These are phyloP conservation scores for Quercus tomentella DNA, from an alignment of 331 rosid species.

Conservation along the genomic window DNA sequence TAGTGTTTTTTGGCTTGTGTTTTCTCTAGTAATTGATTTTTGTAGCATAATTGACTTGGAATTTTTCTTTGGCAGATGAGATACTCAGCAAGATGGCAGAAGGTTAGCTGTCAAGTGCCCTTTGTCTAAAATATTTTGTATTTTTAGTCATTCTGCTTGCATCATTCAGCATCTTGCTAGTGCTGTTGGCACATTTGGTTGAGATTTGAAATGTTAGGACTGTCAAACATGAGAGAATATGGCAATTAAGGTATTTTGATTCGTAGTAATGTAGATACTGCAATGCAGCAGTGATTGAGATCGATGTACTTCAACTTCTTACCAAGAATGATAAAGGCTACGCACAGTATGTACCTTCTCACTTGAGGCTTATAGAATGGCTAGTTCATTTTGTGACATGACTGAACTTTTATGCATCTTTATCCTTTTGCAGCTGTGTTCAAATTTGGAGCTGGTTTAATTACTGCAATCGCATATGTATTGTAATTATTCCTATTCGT, in stretches of 20 bases:
- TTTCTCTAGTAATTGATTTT: background rate
- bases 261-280: conserved; percentile 51
- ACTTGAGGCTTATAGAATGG: background rate
- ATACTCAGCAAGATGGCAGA: conserved; percentile 75
- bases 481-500: conserved; percentile 36
- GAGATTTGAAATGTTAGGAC: conserved; percentile 85
- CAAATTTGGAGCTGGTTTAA: conserved; percentile 66
- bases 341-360: conserved; percentile 37
- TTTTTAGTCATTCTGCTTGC: conserved; percentile 61
- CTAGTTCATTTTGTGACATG: background rate
- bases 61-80: conserved; percentile 42
- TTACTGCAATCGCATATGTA: conserved; percentile 72
- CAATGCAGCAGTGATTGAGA: conserved; percentile 65
- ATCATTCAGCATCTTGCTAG: conserved; percentile 82
- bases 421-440: conserved; percentile 52
- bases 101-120: conserved; percentile 74
- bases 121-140: conserved; percentile 66
- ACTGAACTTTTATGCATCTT: conserved; percentile 8
- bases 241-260: conserved; percentile 65
- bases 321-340: conserved; percentile 43
- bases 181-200: conserved; percentile 91
- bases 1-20: background rate
- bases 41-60: background rate
- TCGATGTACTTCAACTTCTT: conserved; percentile 59
- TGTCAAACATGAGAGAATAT: conserved; percentile 60